These are phyloP conservation scores for Carex littledalei DNA, from an alignment of 176 grass and related monocot genomes.

Conservation along the genomic window DNA sequence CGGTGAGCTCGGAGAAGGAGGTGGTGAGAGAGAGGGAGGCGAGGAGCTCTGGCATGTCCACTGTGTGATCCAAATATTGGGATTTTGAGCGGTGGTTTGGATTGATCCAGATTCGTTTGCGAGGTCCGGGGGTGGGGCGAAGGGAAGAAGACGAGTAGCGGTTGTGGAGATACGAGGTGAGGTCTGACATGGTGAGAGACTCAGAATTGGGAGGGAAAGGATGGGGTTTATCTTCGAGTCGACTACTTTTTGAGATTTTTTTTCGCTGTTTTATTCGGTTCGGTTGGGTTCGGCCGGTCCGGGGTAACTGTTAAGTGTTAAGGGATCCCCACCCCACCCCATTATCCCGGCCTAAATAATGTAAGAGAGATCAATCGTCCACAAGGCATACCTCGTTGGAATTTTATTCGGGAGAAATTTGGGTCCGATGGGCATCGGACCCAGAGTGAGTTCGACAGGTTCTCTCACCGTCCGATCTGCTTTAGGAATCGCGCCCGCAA, in stretches of 20 bases:
- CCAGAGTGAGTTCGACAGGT: no score
- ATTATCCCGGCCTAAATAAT: neutral
- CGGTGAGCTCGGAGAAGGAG: constrained; percentile 42
- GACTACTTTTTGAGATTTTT: neutral
- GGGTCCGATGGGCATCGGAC: no score
- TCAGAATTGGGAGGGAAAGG: neutral
- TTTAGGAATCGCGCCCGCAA: no score
- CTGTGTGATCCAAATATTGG: constrained; percentile 35
- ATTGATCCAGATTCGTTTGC: constrained; percentile 41
- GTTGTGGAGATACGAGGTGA: neutral
- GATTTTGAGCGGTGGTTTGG: constrained; percentile 33
- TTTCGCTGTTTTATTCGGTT: neutral
- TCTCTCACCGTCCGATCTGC: no score
- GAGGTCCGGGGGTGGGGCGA: neutral
- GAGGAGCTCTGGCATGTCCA: constrained; percentile 49
- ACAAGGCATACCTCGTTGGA: neutral
- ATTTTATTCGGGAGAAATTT: no score
- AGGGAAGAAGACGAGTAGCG: constrained; percentile 15
- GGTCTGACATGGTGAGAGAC: neutral
- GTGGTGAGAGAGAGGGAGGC: constrained; percentile 37
- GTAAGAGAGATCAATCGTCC: neutral
- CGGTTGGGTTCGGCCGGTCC: neutral
- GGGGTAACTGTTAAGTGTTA: neutral
- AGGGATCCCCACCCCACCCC: no score
- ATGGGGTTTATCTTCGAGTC: neutral